Base-by-base conservation (phyloP, 805 yeast species). In the Pichia manshurica region DNA sequence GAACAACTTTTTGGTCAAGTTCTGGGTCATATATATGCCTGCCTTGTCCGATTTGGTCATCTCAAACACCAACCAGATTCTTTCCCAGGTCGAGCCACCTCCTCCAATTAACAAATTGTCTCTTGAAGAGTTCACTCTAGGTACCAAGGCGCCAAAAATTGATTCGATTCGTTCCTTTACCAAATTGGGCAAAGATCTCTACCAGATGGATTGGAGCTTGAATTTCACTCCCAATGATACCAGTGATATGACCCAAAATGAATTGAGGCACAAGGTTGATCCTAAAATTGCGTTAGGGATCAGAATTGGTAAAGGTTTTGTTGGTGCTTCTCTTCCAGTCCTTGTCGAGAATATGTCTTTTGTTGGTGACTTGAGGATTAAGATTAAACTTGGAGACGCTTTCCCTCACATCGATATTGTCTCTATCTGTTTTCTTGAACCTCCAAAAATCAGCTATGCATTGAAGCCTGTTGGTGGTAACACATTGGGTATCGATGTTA, bases 1-100 rank as follows among this genome's bases (percentile, higher is more conserved):
- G 57, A 86, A 86, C 58, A 76, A 82, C 21, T 85, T 86, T 58
- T 65, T 86, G 61, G 81, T 81, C 39, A 86, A 86, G 65, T 84
- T 86, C 60, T 86, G 95, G 95, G 86, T 84, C 48, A 84, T 86
- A 51, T 86, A 86, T 59, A 86, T 86, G 95, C 91, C 93, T 29
- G 88, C 86, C 0, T 69, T 86, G 44, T 81, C 89, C 6, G 87
- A 84, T 55, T 81, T 79, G 66, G 95, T 86, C 21, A 73, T 79
- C 63, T 76, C 74, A 42, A 77, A 75, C 57, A 84, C 87, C n/a
- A 84, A 84, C 57, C 81, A 78, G 21, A 71, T 75, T 16, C 66
- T 86, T 60, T 78, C 79, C 41, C 89, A 79, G 58, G 78, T 80
- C 52, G 87, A 84, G 4, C 91, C 95, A 13, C 95, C 95, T 23